phyloP scores from a whole-genome alignment of 2,329 filamentous ascomycete species.

The Penicillium hesseltinei region DNA sequence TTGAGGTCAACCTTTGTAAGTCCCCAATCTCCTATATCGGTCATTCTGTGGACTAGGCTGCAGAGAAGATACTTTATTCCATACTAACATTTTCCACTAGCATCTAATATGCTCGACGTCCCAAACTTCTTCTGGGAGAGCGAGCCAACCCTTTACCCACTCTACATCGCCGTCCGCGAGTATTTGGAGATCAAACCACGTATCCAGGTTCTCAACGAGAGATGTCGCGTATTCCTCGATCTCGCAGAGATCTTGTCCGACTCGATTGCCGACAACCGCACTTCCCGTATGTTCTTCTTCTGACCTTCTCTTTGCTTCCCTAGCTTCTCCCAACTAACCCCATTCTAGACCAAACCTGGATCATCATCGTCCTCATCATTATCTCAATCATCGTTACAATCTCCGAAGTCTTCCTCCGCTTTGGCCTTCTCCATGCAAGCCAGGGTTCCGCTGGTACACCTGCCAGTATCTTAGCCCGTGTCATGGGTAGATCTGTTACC shows the following conservation, averaged over 20 bases:
- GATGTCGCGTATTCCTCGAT: constrained; percentile 93
- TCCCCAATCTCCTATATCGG: constrained; percentile 15
- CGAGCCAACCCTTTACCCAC: constrained; percentile 88
- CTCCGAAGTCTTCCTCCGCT: constrained; percentile 82
- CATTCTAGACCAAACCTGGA: constrained; percentile 77
- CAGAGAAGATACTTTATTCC: background rate
- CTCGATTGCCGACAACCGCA: constrained; percentile 88
- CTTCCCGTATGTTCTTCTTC: constrained; percentile 60
- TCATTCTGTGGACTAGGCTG: background rate
- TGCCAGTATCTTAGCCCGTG: constrained; percentile 18
- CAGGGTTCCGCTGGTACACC: constrained; percentile 20
- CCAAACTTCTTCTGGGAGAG: constrained; percentile 86
- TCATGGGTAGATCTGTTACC: constrained; percentile 17
- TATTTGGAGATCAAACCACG: constrained; percentile 97
- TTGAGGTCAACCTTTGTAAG: constrained; percentile 97
- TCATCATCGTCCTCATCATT: constrained; percentile 90
- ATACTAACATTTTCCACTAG: constrained; percentile 47
- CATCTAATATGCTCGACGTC: constrained; percentile 92
- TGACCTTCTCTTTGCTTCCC: background rate
- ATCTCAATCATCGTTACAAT: constrained; percentile 89
- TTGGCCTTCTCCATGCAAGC: constrained; percentile 62
- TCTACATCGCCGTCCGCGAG: constrained; percentile 91
- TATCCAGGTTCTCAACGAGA: constrained; percentile 94
- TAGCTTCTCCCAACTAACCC: background rate
- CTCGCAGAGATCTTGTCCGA: constrained; percentile 93